Evolutionary conservation across 345 rosid species (phyloP).

Genomic region (Sonneratia alba): DNA sequence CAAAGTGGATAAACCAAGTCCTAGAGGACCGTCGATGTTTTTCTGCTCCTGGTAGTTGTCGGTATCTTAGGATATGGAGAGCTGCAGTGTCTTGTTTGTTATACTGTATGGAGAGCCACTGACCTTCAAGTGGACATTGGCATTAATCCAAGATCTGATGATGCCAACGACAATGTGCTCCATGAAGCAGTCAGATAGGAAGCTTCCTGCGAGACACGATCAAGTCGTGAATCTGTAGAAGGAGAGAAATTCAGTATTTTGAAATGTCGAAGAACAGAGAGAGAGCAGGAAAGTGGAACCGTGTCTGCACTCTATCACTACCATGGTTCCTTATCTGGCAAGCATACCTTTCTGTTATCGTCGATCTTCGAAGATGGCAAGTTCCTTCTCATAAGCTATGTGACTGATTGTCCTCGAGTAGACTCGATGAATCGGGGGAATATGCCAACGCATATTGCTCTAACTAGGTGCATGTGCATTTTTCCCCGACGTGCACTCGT

Average conservation of each 20-base stretch:
- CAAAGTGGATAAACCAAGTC: not conserved
- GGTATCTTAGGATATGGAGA: too few relatives aligned
- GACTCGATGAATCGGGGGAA: too few relatives aligned
- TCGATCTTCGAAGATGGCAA: constrained; percentile 77
- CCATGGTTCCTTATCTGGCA: not conserved
- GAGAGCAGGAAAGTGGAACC: not conserved
- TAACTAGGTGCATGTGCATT: too few relatives aligned
- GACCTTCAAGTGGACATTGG: constrained; percentile 78
- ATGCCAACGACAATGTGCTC: constrained; percentile 77
- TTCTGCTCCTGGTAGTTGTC: too few relatives aligned
- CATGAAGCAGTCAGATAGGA: constrained; percentile 50
- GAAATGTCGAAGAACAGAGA: not conserved
- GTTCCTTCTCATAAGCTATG: constrained; percentile 79
- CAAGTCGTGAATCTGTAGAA: constrained; percentile 61
- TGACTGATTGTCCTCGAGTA: too few relatives aligned
- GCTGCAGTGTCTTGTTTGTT: too few relatives aligned
- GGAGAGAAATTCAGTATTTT: not conserved
- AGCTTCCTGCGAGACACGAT: constrained; percentile 86
- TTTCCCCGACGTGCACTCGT: too few relatives aligned
- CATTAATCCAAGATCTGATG: constrained; percentile 69
- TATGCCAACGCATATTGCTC: too few relatives aligned
- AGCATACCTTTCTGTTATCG: constrained; percentile 47
- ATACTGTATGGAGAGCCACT: too few relatives aligned
- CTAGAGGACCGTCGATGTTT: not conserved
- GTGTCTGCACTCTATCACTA: not conserved